Evolutionary conservation across 2,329 filamentous ascomycete species (phyloP).

Genomic region (Leptodontidium sp.): DNA sequence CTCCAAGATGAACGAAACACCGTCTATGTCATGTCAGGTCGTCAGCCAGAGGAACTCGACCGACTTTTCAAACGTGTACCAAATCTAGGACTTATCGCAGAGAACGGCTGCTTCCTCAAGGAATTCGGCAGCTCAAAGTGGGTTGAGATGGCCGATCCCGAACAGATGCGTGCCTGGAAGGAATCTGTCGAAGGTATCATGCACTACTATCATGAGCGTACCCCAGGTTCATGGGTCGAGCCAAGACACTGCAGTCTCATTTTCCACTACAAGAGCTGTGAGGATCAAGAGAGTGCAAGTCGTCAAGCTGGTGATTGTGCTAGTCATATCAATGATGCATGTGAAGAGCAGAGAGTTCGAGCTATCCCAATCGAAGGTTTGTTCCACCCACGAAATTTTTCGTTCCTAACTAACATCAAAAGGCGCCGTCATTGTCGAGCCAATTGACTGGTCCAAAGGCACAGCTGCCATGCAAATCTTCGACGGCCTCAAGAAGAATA

Average conservation of each 20-base stretch:
- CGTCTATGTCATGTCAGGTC: conserved; percentile 93
- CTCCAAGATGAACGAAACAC: conserved; percentile 81
- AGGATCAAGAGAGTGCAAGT: conserved; percentile 77
- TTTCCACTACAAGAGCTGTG: conserved; percentile 87
- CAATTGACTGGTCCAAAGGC: conserved; percentile 85
- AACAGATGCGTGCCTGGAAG: conserved; percentile 81
- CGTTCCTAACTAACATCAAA: conserved; percentile 21
- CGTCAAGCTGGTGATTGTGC: conserved; percentile 89
- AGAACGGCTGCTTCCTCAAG: conserved; percentile 92
- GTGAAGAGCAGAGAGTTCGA: conserved; percentile 82
- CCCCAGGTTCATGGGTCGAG: conserved; percentile 87
- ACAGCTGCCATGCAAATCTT: conserved; percentile 82
- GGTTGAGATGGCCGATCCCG: conserved; percentile 78
- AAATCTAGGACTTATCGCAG: conserved; percentile 87
- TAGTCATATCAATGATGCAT: conserved; percentile 94
- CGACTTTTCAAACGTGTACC: conserved; percentile 84
- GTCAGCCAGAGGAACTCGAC: conserved; percentile 87
- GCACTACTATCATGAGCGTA: conserved; percentile 88
- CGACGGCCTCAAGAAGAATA: conserved; percentile 58
- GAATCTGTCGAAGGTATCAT: conserved; percentile 82
- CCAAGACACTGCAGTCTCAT: conserved; percentile 91
- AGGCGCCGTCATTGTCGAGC: conserved; percentile 82
- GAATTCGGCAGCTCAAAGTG: conserved; percentile 73
- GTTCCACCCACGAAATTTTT: neutral
- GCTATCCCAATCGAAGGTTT: conserved; percentile 77